A percentile compares a stretch with the other conserved stretches of the same genome.
These are phyloP conservation scores for Nemophila menziesii DNA, from an alignment of 257 asterid genomes.

Conservation along the genomic window DNA sequence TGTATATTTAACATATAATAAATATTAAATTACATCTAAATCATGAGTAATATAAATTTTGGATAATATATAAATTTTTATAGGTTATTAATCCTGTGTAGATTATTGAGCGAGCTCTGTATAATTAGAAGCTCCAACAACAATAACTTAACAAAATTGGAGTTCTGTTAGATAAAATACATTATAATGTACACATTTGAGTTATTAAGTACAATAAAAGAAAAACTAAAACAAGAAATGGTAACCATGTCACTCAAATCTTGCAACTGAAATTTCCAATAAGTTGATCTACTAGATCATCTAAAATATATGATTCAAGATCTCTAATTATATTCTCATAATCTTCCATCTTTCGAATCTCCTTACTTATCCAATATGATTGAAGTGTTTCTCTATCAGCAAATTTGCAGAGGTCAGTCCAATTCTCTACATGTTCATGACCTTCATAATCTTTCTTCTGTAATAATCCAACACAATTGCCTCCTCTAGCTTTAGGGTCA, in stretches of 20 bases:
- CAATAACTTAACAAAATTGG: no score
- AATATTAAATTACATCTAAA: no score
- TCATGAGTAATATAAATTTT: no score
- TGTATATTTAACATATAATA: no score
- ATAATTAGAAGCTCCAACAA: no score
- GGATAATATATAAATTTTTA: no score
- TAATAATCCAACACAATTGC: conserved; percentile 1
- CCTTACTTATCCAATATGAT: conserved; percentile 27
- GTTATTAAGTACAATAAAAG: neutral
- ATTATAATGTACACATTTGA: neutral
- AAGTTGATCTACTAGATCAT: conserved; percentile 29
- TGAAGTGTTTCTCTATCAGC: conserved; percentile 28
- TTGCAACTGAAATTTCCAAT: neutral
- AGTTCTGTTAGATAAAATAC: no score
- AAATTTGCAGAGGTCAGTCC: conserved; percentile 29
- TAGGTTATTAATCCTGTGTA: no score
- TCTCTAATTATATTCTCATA: conserved; percentile 30
- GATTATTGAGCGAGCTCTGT: no score
- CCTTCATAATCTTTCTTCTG: neutral
- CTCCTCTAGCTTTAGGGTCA: conserved; percentile 6
- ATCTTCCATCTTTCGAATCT: conserved; percentile 15
- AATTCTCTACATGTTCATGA: conserved; percentile 2
- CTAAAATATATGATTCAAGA: conserved; percentile 30
- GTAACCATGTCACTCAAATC: neutral
- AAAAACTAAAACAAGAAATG: neutral